Percentiles rank a stretch among this genome's conserved stretches.
phyloP scores from a whole-genome alignment of 768 basidiomycete genomes.

The Tricholoma saponaceum region DNA sequence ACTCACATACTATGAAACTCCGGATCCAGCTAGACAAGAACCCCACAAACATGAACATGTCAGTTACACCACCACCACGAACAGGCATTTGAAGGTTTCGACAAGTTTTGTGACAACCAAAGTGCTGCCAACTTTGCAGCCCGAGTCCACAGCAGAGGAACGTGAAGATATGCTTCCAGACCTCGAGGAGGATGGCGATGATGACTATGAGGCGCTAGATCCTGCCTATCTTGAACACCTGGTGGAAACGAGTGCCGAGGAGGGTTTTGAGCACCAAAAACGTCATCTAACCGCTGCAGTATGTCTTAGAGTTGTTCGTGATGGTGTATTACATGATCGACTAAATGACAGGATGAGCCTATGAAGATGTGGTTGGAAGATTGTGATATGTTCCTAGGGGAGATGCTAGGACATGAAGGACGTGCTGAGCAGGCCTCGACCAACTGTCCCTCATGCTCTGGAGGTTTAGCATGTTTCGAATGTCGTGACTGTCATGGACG shows the following conservation, averaged over 20 bases:
- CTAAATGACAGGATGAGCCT: conserved; percentile 6
- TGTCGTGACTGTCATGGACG: conserved; percentile 6
- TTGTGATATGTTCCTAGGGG: conserved; percentile 9
- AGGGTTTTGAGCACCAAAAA: background rate
- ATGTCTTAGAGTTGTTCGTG: background rate
- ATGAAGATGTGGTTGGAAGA: conserved; percentile 1
- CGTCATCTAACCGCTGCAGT: conserved; percentile 4
- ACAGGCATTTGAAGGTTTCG: background rate
- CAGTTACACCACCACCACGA: background rate
- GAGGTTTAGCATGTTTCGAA: background rate
- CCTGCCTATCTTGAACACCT: background rate
- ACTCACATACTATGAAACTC: background rate
- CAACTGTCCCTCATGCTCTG: background rate
- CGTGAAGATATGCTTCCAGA: no score
- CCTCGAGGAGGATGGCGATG: no score
- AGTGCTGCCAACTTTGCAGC: no score
- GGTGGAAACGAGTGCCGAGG: background rate
- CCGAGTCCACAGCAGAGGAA: no score
- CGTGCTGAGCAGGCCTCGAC: background rate
- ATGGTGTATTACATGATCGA: background rate
- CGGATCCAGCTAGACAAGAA: background rate
- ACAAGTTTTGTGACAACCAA: background rate
- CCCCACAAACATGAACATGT: background rate
- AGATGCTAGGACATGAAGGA: conserved; percentile 11
- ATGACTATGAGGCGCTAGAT: background rate